A percentile compares a stretch with the other conserved stretches of the same genome.
Conservation (phyloP, 306 rosid species). For the Prunus mume region DNA sequence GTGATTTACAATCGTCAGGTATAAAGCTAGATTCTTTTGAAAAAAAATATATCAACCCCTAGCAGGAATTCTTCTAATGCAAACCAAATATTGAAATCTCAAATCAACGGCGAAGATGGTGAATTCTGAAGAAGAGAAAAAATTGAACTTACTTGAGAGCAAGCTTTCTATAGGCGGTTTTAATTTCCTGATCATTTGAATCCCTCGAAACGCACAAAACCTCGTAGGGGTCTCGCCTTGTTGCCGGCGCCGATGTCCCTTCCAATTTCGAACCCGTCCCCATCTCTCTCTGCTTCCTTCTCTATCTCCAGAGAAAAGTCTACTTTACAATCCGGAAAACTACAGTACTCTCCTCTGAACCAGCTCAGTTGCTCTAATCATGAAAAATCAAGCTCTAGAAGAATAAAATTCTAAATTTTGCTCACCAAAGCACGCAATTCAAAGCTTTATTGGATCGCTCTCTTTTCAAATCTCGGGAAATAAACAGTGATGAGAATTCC, state of each 20-base stretch:
- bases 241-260: slow-evolving; percentile 76
- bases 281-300: slow-evolving; percentile 24
- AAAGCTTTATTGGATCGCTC: slow-evolving; percentile 53
- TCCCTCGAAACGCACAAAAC: slow-evolving; percentile 71
- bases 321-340: slow-evolving; percentile 11
- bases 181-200: slow-evolving; percentile 84
- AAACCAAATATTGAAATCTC: background rate
- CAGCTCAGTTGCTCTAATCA: slow-evolving; percentile 27
- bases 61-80: background rate
- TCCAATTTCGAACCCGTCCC: slow-evolving; percentile 73
- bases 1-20: slow-evolving; percentile 1
- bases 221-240: slow-evolving; percentile 93
- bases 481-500: slow-evolving; percentile 9
- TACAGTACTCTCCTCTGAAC: slow-evolving; percentile 10
- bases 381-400: slow-evolving; percentile 13
- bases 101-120: slow-evolving; percentile 1
- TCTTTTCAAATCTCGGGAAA: slow-evolving; percentile 22
- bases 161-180: slow-evolving; percentile 89
- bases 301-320: background rate
- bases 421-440: slow-evolving; percentile 39
- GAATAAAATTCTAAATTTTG: slow-evolving; percentile 2
- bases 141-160: slow-evolving; percentile 74
- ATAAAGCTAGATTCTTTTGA: background rate
- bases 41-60: background rate
- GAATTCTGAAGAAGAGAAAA: background rate